Evolutionary conservation across 1,139 yeast genomes (phyloP).

Genomic region (Zygoascus sp.): DNA sequence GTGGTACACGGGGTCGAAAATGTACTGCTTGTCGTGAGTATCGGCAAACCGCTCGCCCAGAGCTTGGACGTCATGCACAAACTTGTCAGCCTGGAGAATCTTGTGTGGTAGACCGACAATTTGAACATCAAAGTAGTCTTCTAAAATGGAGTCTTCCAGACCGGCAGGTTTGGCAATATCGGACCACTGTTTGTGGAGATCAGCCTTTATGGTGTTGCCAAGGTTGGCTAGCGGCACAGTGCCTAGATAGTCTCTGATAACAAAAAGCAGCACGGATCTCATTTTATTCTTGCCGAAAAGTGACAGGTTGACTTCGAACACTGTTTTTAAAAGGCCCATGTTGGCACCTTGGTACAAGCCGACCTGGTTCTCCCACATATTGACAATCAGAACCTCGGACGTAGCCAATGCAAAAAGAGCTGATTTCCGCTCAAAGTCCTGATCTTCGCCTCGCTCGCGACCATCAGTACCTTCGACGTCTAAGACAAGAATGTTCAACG

Average conservation of each 20-base stretch:
- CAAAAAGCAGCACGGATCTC: slow-evolving; percentile 76
- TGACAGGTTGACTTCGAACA: slow-evolving; percentile 88
- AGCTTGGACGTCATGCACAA: slow-evolving; percentile 54
- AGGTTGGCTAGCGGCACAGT: slow-evolving; percentile 76
- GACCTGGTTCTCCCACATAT: slow-evolving; percentile 96
- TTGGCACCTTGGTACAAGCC: slow-evolving; percentile 97
- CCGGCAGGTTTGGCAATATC: slow-evolving; percentile 62
- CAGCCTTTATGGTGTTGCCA: slow-evolving; percentile 61
- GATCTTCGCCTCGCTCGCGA: slow-evolving; percentile 96
- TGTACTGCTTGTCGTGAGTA: slow-evolving; percentile 28
- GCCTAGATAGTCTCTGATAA: slow-evolving; percentile 88
- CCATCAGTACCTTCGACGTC: slow-evolving; percentile 99
- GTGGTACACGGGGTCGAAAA: slow-evolving; percentile 70
- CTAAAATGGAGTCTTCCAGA: slow-evolving; percentile 48
- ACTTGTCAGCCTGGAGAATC: slow-evolving; percentile 70
- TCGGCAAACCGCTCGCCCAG: slow-evolving; percentile 57
- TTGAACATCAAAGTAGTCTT: slow-evolving; percentile 79
- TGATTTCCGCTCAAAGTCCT: slow-evolving; percentile 94
- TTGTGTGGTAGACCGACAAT: slow-evolving; percentile 86
- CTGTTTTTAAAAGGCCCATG: slow-evolving; percentile 91
- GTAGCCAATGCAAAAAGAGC: slow-evolving; percentile 93
- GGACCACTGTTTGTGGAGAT: slow-evolving; percentile 74
- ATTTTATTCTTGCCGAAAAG: slow-evolving; percentile 49
- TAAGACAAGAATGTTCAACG: slow-evolving; percentile 58
- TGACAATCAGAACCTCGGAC: slow-evolving; percentile 82